Conservation (phyloP, 2,329 filamentous ascomycete species). For the Nemania sp. region DNA sequence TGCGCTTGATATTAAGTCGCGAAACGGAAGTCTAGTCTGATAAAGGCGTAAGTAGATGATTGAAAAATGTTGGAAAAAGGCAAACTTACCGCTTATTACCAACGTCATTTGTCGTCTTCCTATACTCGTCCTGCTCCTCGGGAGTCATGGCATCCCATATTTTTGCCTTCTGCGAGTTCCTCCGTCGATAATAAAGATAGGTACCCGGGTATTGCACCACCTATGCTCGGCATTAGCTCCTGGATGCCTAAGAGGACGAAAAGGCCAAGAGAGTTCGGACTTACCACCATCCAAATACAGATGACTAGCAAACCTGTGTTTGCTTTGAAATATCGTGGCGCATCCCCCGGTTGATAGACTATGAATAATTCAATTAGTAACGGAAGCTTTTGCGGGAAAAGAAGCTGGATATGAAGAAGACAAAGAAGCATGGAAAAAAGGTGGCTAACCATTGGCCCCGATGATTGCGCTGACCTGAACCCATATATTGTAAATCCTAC, state of each 20-base stretch:
- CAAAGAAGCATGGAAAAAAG: neutral
- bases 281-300: conserved; percentile 56
- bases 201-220: conserved; percentile 54
- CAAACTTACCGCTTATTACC: conserved; percentile 58
- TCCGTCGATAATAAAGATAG: conserved; percentile 55
- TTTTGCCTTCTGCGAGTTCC: conserved; percentile 54
- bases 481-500: conserved; percentile 65
- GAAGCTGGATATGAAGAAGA: neutral
- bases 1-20: conserved; percentile 37
- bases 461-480: conserved; percentile 57
- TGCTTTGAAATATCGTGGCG: conserved; percentile 55
- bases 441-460: conserved; percentile 53
- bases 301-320: conserved; percentile 55
- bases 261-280: conserved; percentile 33
- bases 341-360: conserved; percentile 54
- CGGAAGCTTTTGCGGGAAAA: neutral
- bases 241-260: neutral
- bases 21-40: conserved; percentile 45
- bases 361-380: conserved; percentile 29
- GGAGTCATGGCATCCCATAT: conserved; percentile 55
- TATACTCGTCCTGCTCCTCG: conserved; percentile 57
- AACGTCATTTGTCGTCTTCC: conserved; percentile 58
- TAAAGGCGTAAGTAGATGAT: conserved; percentile 12
- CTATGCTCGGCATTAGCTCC: conserved; percentile 42
- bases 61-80: neutral